Evolutionary conservation across 148 eudicot species (phyloP).

Genomic region (Rhododendron vialii): DNA sequence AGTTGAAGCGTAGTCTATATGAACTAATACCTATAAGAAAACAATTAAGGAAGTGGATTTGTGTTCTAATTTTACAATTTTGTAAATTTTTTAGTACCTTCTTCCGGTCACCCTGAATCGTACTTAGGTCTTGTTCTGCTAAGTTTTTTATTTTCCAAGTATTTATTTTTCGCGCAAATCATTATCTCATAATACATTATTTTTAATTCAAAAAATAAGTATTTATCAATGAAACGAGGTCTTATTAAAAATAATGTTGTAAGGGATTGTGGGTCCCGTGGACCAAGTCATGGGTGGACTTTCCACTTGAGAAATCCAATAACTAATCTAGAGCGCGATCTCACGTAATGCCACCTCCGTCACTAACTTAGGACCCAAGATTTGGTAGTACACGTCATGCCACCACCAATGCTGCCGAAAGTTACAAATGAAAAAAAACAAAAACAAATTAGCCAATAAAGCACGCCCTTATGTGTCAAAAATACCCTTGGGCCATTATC

Average conservation of each 20-base stretch:
- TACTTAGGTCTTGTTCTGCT: fast-evolving
- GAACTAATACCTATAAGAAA: neutral
- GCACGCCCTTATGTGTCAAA: neutral
- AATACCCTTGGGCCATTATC: neutral
- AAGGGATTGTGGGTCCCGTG: neutral
- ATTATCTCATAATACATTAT: too few relatives aligned
- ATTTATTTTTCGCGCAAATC: fast-evolving
- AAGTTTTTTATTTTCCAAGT: too few relatives aligned
- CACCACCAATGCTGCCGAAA: neutral
- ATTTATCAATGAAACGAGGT: too few relatives aligned
- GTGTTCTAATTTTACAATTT: neutral
- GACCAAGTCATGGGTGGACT: neutral
- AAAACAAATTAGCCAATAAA: neutral
- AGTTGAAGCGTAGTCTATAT: neutral
- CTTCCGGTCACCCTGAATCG: too few relatives aligned
- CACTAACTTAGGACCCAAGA: neutral
- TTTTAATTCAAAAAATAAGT: too few relatives aligned
- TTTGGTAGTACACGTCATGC: neutral
- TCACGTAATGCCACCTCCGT: neutral
- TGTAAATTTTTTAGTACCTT: neutral
- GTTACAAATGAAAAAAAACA: neutral
- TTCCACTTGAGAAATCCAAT: neutral
- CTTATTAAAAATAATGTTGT: neutral
- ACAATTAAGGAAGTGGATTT: neutral
- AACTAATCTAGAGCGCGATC: neutral